Base-by-base conservation (phyloP, 75 land plant species). In the Sequoiadendron giganteum region DNA sequence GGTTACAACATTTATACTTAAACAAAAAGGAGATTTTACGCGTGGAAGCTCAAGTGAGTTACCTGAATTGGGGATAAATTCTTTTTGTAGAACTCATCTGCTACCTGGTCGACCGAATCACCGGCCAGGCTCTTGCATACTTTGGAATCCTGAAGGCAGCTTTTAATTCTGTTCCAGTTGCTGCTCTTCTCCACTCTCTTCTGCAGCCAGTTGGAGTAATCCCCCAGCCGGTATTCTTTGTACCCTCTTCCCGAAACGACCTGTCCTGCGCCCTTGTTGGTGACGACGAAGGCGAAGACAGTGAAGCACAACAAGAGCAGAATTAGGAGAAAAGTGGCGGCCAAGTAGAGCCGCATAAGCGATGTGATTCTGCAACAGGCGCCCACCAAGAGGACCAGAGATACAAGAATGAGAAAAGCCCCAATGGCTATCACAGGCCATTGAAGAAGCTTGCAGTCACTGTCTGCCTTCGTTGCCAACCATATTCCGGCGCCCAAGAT, bases 401-500 rank as follows among this genome's bases (percentile, higher is more conserved):
- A 94, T 6, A 95, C 87, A 15, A 96, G 13, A 16, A 96, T 89
- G 49, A 95, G 83, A 15, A 93, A 86, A 87, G 91, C 89, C 10
- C 97, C 97, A 3, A 93, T 18, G 16, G 88, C 85, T 10, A 96
- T 89, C 39, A 96, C 91, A 16, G 97, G 97, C 45, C 91, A 91
- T 54, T 95, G 96, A 4, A 96, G 92, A 75, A 94, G 90, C 52
- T 86, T 89, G 86, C 97, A 96, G 15, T 93, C 93, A 38, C 90
- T 89, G 89, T 87, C 25, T 28, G 39, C 90, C 87, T 87, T 90
- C 43, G 49, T 85, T 14, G 97, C 93, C 90, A 96, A 88, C 96
- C 96, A 96, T 38, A 96, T 85, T 8, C 94, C 97, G 0, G 86
- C 96, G 5, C 92, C 95, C 85, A 96, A 92, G 56, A 96, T 88